Conservation (phyloP, 2,329 filamentous ascomycete genomes). For the Penicillium sp. region DNA sequence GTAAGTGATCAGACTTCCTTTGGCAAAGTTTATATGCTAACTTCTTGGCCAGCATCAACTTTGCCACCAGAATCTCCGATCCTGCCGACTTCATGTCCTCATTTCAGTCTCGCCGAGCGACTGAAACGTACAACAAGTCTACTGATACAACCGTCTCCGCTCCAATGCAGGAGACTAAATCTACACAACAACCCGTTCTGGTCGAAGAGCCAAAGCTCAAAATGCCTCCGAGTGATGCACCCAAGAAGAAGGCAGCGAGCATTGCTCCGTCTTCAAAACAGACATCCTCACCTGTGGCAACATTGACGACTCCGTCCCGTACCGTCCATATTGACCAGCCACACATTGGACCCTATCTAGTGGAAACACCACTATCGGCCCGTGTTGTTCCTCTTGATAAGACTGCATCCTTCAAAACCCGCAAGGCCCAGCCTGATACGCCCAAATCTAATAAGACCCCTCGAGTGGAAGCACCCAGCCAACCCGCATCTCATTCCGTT, state of each 20-base stretch:
- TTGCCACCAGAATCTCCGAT: background rate
- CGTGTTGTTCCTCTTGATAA: background rate
- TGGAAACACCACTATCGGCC: background rate
- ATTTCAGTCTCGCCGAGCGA: background rate
- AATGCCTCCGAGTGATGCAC: background rate
- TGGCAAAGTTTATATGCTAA: background rate
- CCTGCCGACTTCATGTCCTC: background rate
- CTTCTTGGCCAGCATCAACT: background rate
- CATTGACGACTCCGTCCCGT: background rate
- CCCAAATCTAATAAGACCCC: background rate
- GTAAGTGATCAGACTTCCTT: background rate
- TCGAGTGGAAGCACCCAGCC: background rate
- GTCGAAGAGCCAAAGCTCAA: background rate
- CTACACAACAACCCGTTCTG: background rate
- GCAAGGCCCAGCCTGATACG: background rate
- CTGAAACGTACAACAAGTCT: background rate
- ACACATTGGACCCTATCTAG: background rate
- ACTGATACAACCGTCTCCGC: background rate
- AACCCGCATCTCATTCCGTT: background rate
- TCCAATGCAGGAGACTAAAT: background rate
- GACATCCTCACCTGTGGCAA: background rate
- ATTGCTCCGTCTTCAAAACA: background rate
- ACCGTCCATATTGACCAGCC: background rate
- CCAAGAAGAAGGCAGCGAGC: background rate
- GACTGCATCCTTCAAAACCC: background rate